Conservation (phyloP, 2,329 filamentous ascomycete genomes). For the Ceratocystis papillata region DNA sequence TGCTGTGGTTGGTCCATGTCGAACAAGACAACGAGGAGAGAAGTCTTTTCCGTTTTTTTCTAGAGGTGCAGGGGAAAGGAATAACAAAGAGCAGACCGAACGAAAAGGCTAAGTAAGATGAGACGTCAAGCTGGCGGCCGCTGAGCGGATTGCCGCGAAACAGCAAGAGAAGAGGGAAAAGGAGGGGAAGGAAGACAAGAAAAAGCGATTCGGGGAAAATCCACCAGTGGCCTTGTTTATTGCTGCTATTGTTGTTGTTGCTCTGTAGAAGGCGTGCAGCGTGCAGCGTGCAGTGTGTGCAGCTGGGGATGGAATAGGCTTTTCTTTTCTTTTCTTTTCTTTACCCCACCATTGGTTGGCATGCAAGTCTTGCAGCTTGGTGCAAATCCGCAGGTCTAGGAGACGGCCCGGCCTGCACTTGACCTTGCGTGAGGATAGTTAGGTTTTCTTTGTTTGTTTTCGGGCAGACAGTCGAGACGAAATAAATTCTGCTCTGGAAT, state of each 20-base stretch:
- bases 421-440: no score
- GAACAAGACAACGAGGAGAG: background rate
- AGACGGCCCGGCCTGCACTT: background rate
- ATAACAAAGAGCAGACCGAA: background rate
- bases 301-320: background rate
- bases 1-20: conserved; percentile 48
- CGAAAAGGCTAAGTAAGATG: background rate
- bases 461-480: no score
- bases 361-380: conserved; percentile 1
- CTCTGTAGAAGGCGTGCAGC: background rate
- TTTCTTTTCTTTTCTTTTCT: background rate
- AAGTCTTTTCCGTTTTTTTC: no score
- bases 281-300: background rate
- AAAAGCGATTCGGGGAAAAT: background rate
- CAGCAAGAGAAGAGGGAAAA: background rate
- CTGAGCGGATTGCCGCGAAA: background rate
- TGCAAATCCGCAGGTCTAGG: background rate
- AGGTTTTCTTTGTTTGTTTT: no score
- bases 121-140: background rate
- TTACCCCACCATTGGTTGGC: conserved; percentile 21
- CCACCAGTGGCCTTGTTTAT: conserved; percentile 5
- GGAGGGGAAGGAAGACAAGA: background rate
- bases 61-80: background rate
- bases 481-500: no score
- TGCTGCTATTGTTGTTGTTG: conserved; percentile 11